A percentile compares a stretch with the other conserved stretches of the same genome.
phyloP scores from a whole-genome alignment of 202 grass and related monocot genomes.

The Setaria italica region DNA sequence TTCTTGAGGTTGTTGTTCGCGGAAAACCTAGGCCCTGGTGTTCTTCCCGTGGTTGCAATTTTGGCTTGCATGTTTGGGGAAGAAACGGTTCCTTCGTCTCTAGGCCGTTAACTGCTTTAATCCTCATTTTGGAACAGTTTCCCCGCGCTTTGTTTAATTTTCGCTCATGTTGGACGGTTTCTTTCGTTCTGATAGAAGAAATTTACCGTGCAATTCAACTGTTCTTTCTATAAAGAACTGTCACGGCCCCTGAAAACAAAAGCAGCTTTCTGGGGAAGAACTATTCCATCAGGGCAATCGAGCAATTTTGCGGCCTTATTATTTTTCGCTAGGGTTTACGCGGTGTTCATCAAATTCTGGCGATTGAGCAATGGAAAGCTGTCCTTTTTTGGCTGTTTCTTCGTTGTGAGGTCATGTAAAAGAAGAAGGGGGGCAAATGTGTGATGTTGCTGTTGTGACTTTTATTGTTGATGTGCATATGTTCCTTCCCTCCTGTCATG shows the following conservation, averaged over 20 bases:
- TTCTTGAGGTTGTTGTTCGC: not conserved
- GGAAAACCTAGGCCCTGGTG: not conserved
- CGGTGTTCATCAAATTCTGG: not conserved
- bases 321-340: not conserved
- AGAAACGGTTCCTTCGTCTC: not conserved
- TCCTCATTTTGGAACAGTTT: not conserved
- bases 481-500: constrained; percentile 37
- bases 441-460: not conserved
- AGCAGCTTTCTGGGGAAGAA: not conserved
- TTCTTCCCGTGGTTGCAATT: not conserved
- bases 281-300: not conserved
- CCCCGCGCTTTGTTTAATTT: not conserved
- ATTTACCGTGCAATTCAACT: constrained; percentile 30
- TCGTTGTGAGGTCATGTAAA: constrained; percentile 31
- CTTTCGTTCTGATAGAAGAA: not conserved
- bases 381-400: constrained; percentile 1
- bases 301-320: not conserved
- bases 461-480: constrained; percentile 33
- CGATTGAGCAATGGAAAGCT: constrained; percentile 8
- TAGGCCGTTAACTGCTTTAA: not conserved
- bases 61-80: not conserved
- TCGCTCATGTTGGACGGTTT: not conserved
- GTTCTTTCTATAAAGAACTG: not conserved
- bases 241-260: not conserved
- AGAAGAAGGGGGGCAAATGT: not conserved